Evolutionary conservation across 495 filamentous ascomycete species (phyloP).

Genomic region (Penicillium coffeae): DNA sequence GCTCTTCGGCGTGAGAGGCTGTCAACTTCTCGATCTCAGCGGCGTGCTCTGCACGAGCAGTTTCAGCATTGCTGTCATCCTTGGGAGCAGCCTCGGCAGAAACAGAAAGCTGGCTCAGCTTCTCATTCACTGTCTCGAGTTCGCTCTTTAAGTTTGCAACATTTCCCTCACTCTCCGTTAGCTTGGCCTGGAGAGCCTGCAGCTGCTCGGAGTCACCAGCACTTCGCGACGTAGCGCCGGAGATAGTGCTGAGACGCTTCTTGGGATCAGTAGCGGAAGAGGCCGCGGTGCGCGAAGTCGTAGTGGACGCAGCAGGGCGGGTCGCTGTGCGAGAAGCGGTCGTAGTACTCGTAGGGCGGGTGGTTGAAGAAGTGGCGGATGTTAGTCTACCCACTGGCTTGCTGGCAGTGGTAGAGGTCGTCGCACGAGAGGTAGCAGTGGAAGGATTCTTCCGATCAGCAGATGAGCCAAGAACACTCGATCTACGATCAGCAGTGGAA

Average conservation of each 20-base stretch:
- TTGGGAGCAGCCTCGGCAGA: conserved; percentile 24
- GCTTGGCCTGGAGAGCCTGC: conserved; percentile 37
- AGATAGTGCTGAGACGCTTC: conserved; percentile 35
- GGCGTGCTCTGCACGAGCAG: conserved; percentile 34
- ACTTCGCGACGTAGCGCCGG: conserved; percentile 19
- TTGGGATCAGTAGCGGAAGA: conserved; percentile 22
- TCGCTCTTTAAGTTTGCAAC: conserved; percentile 37
- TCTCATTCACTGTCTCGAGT: conserved; percentile 38
- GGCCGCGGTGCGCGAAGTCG: conserved; percentile 16
- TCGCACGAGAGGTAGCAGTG: conserved; percentile 22
- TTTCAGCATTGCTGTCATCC: conserved; percentile 24
- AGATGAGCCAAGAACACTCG: conserved; percentile 37
- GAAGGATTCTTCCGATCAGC: conserved; percentile 31
- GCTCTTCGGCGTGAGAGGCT: conserved; percentile 32
- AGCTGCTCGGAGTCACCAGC: conserved; percentile 37
- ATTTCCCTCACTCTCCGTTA: conserved; percentile 42
- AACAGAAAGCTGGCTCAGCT: conserved; percentile 31
- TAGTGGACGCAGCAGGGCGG: conserved; percentile 24
- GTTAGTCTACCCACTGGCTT: conserved; percentile 28
- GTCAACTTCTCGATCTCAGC: conserved; percentile 37
- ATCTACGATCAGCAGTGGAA: conserved; percentile 37
- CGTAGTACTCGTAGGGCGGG: conserved; percentile 26
- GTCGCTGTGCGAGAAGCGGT: conserved; percentile 28
- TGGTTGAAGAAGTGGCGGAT: conserved; percentile 21
- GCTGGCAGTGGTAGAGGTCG: conserved; percentile 23